Percentiles rank a stretch among this genome's conserved stretches.
Evolutionary conservation across 2,329 filamentous ascomycete genomes (phyloP).

Genomic region (Escovopsis sp.): DNA sequence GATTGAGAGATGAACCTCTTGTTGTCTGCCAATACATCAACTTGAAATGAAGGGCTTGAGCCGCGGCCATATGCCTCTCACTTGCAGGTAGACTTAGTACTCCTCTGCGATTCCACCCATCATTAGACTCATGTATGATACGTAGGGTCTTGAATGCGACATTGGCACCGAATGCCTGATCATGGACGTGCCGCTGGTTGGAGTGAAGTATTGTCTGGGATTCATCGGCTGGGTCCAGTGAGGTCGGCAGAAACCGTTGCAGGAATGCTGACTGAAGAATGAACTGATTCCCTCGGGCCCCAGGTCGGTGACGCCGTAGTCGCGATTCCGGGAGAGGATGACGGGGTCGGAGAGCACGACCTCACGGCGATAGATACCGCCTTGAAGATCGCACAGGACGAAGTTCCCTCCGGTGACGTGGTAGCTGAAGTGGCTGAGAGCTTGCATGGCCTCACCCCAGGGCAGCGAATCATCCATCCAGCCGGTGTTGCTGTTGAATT

Average conservation of each 20-base stretch:
- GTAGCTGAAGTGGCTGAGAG: constrained; percentile 29
- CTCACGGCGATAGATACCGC: constrained; percentile 21
- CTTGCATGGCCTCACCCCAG: constrained; percentile 25
- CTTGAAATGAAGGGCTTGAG: no score
- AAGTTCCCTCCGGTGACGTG: constrained; percentile 21
- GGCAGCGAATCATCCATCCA: constrained; percentile 17
- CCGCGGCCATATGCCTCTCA: no score
- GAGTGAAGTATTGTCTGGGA: constrained; percentile 1
- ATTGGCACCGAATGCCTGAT: constrained; percentile 5
- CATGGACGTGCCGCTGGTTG: constrained; percentile 5
- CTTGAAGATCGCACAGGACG: constrained; percentile 28
- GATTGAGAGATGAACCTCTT: no score
- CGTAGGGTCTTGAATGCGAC: no score
- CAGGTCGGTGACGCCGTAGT: constrained; percentile 25
- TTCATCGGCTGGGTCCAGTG: constrained; percentile 7
- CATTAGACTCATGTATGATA: no score
- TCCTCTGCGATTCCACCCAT: no score
- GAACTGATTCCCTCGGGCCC: constrained; percentile 23
- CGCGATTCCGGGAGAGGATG: constrained; percentile 22
- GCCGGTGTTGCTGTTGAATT: constrained; percentile 30
- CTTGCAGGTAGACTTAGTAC: no score
- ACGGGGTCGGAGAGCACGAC: constrained; percentile 26
- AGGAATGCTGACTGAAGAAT: constrained; percentile 24
- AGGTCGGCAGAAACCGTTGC: constrained; percentile 17
- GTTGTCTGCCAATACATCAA: no score